Base-by-base conservation (phyloP, 352 stramenopile genomes). In the Globisporangium lucens region DNA sequence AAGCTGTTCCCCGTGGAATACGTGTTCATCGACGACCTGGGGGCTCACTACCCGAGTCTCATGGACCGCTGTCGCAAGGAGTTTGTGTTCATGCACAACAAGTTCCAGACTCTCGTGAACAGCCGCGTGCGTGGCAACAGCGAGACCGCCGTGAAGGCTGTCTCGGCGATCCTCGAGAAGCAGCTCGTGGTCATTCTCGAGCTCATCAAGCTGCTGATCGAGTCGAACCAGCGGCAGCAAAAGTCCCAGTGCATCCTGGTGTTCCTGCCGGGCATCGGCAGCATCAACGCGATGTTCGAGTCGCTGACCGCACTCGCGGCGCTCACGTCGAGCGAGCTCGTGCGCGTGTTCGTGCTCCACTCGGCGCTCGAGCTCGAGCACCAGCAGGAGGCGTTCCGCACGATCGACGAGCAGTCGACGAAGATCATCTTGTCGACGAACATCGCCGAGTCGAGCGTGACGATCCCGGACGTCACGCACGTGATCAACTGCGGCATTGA, bases 391-490 rank as follows among this genome's bases (percentile, higher is more conserved):
- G 83, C 85, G 17, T 94, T 94, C 43, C 75, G 77, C 29, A 66
- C 78, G 35, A 74, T 89, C 17, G 63, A 67, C 9, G 65, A 76
- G 17, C 69, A 67, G 51, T 81, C 83, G 8, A 89, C 82, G 4
- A 98, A 98, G 72, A 91, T 99, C n/a, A 95, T 99, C 56, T 79
- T 98, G 65, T 89, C 93, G 15, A 99, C 97, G 0, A 99, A 99
- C 68, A 97, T 99, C 68, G 96, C 96, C 4, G 97, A 99, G 71
- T 98, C 94, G 61, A 98, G 91, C 53, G 87, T 99, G 4, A 99
- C 97, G 3, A 97, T 99, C 27, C 95, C 96, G 5, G 89, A 96
- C 64, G 94, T 99, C 15, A 94, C 86, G 5, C 87, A 96, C 58
- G 87, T 96, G 33, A 93, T 96, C 66, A 94, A 94, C 64, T 91